Evolutionary conservation across 495 filamentous ascomycete species (phyloP).

Genomic region (Neurospora pannonica): DNA sequence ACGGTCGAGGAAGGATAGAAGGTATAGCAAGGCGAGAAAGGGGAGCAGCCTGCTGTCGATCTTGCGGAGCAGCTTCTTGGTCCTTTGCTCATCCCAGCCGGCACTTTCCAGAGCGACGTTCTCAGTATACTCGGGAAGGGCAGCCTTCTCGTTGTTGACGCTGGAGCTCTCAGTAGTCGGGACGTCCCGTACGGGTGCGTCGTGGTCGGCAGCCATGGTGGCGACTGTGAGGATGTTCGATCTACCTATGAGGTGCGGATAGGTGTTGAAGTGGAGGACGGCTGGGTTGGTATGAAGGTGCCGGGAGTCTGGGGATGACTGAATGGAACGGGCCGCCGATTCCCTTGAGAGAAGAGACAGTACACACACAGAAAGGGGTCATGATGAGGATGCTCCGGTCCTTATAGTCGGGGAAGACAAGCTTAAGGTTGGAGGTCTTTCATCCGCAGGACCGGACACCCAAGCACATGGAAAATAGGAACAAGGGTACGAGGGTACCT

Average conservation of each 20-base stretch:
- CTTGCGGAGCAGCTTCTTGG: constrained; percentile 39
- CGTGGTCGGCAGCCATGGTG: constrained; percentile 18
- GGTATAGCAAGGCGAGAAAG: constrained; percentile 43
- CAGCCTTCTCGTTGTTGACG: constrained; percentile 20
- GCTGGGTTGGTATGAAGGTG: not conserved
- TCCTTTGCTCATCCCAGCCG: constrained; percentile 16
- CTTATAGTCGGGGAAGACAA: not conserved
- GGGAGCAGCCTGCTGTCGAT: constrained; percentile 43
- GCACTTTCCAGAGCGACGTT: constrained; percentile 13
- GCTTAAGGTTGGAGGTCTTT: not conserved
- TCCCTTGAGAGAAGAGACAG: not conserved
- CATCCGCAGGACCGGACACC: not conserved
- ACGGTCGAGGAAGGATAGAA: constrained; percentile 70
- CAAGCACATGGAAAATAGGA: not conserved
- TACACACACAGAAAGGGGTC: not conserved
- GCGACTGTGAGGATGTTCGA: not conserved
- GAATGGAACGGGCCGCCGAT: not conserved
- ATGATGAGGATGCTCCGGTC: not conserved
- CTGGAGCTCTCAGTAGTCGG: constrained; percentile 22
- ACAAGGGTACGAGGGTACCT: not conserved
- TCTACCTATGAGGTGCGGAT: not conserved
- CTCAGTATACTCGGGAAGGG: constrained; percentile 2
- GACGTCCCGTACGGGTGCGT: constrained; percentile 14
- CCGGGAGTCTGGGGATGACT: not conserved
- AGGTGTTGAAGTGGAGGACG: not conserved